phyloP scores from a whole-genome alignment of 768 basidiomycete species.

The Pleurotus eryngii region DNA sequence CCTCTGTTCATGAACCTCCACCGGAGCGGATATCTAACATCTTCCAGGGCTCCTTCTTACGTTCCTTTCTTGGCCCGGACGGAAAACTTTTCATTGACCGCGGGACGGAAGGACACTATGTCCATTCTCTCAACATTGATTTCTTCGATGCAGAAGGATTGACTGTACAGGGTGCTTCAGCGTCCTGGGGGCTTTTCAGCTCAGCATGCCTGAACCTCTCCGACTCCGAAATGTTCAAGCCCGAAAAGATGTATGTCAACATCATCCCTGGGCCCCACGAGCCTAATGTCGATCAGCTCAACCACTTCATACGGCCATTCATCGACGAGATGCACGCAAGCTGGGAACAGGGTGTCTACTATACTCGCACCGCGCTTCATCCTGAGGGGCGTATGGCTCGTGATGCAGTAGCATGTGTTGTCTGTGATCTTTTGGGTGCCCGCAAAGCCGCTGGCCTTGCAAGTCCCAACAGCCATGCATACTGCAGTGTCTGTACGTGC shows the following conservation, averaged over 20 bases:
- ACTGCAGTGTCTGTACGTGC: constrained; percentile 27
- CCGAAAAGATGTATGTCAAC: constrained; percentile 29
- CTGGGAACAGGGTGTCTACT: constrained; percentile 17
- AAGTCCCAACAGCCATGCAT: too few relatives aligned
- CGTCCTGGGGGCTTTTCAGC: constrained; percentile 28
- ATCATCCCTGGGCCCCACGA: constrained; percentile 34
- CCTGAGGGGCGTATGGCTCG: constrained; percentile 1
- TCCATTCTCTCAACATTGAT: constrained; percentile 26
- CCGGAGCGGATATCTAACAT: constrained; percentile 6
- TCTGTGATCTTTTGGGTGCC: too few relatives aligned
- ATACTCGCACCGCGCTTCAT: constrained; percentile 15
- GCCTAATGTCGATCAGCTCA: constrained; percentile 24
- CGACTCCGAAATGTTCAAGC: constrained; percentile 22
- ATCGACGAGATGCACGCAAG: constrained; percentile 24
- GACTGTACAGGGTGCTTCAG: constrained; percentile 16
- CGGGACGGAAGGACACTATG: constrained; percentile 10
- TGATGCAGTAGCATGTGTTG: constrained; percentile 10
- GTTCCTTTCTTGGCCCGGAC: constrained; percentile 21
- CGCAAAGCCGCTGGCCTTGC: too few relatives aligned
- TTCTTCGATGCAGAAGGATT: constrained; percentile 32
- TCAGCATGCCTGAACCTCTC: constrained; percentile 32
- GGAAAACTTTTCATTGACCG: constrained; percentile 15
- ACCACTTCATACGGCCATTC: constrained; percentile 29
- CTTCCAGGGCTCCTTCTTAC: constrained; percentile 21
- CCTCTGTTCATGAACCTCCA: not conserved